phyloP scores from a whole-genome alignment of 306 rosid species.

The Urtica urens region DNA sequence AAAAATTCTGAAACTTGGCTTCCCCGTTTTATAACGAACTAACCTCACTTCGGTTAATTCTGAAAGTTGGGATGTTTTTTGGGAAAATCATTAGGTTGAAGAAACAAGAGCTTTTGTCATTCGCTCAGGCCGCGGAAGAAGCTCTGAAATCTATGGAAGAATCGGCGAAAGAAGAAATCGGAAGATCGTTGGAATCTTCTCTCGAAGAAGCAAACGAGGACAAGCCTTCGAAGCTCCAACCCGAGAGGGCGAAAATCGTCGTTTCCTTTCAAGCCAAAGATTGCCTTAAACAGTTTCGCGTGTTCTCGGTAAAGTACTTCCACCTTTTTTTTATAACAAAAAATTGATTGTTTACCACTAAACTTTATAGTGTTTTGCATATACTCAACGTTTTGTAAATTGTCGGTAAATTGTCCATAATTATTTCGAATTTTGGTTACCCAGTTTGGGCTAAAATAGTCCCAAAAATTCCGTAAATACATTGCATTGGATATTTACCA shows the following conservation, averaged over 20 bases:
- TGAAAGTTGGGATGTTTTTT: slow-evolving; percentile 7
- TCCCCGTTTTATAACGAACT: no score
- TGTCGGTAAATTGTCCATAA: no score
- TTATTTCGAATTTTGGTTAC: no score
- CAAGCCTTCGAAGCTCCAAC: slow-evolving; percentile 26
- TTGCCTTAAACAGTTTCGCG: slow-evolving; percentile 54
- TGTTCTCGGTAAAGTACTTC: slow-evolving; percentile 76
- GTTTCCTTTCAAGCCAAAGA: slow-evolving; percentile 68
- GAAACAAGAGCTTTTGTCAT: slow-evolving; percentile 59
- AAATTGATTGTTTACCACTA: no score
- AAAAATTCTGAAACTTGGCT: no score
- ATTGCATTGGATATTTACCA: no score
- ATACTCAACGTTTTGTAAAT: no score
- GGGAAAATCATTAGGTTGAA: slow-evolving; percentile 39
- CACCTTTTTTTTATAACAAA: no score
- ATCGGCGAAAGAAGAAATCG: slow-evolving; percentile 31
- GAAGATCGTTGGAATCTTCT: slow-evolving; percentile 22
- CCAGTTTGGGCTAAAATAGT: no score
- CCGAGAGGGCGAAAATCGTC: slow-evolving; percentile 57
- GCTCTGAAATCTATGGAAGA: slow-evolving; percentile 45
- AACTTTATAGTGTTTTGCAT: no score
- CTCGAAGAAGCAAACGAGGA: slow-evolving; percentile 22
- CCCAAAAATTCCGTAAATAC: no score
- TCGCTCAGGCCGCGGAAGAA: slow-evolving; percentile 54
- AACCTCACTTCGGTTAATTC: neutral